Percentiles rank a stretch among this genome's conserved stretches.
Conservation (phyloP, 805 yeast genomes). For the Yarrowia sp. region DNA sequence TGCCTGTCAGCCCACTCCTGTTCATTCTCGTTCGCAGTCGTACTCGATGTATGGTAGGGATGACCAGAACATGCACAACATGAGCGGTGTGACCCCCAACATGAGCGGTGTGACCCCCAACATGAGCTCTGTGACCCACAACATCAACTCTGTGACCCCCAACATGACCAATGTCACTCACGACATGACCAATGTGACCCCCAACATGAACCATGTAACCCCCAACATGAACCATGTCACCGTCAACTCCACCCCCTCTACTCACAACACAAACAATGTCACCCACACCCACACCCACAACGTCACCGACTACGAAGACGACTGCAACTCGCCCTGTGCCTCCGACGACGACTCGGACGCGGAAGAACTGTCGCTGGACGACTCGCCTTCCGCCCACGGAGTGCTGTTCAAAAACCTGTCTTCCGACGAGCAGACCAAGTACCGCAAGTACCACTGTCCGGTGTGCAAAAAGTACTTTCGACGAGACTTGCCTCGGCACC, state of each 20-base stretch:
- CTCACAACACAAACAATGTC: too few species aligned
- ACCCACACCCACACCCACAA: background rate
- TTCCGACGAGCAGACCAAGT: conserved; percentile 30
- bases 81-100: too few species aligned
- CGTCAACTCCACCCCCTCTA: too few species aligned
- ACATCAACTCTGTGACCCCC: too few species aligned
- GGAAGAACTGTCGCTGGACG: conserved; percentile 32
- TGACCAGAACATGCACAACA: too few species aligned
- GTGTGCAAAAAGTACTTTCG: conserved; percentile 62
- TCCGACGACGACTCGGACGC: background rate
- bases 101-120: too few species aligned
- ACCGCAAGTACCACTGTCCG: conserved; percentile 52
- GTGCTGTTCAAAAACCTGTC: conserved; percentile 22
- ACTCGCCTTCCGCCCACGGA: conserved; percentile 30
- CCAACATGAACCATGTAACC: too few species aligned
- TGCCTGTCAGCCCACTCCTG: conserved; percentile 20
- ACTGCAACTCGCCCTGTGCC: background rate
- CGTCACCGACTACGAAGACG: too few species aligned
- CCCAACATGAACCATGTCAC: too few species aligned
- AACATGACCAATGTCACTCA: too few species aligned
- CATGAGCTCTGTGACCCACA: too few species aligned
- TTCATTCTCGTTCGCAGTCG: conserved; percentile 7
- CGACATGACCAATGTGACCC: too few species aligned
- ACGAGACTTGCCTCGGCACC: conserved; percentile 68
- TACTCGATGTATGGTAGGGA: background rate